Evolutionary conservation across 495 filamentous ascomycete genomes (phyloP), one percentile per base, ranked within the genome.

Genomic region (Friedmanniomyces endolithicus): DNA sequence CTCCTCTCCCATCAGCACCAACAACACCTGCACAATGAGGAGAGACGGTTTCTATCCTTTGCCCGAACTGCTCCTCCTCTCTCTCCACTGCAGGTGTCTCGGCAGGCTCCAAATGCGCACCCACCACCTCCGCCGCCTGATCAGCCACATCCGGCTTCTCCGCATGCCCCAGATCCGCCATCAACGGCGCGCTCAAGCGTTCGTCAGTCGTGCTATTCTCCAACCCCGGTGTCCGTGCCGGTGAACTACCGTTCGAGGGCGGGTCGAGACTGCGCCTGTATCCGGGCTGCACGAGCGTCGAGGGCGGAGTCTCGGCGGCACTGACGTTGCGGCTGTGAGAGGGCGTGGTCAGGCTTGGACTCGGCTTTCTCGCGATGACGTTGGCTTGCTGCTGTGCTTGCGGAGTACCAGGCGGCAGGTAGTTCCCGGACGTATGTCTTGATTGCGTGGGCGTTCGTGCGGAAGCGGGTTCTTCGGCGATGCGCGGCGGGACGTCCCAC

Each of bases 221-320:
- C 20, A 84, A 55, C 6, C 69, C 69, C 0, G 83, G 81, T 7
- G 69, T 74, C 45, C 75, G 74, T 6, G 81, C 81, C 33, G 83
- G 82, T 56, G 79, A 82, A 60, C 83, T 81, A 22, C 72, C 76
- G 0, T 77, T 72, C 55, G 74, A 79, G 12, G 83, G 83, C 17
- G 81, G 72, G 60, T 79, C 79, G 57, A 84, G 60, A 61, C 82
- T 74, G 19, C 80, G 72, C 25, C 82, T 76, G 63, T 84, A 77
- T 23, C 80, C 78, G 16, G 74, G 72, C 39, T 74, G 74, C 59
- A 81, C 74, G 57, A 29, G 35, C 55, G 47, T 23, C 40, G 49
- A 2, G 31, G 23, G 19, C 24, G 39, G 6, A 29, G 63, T 63
- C 35, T 60, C 39, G 19, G 39, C 16, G 39, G 16, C 39, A 41